Evolutionary conservation across 352 stramenopile species (phyloP).

Genomic region (Phytophthora citrophthora): DNA sequence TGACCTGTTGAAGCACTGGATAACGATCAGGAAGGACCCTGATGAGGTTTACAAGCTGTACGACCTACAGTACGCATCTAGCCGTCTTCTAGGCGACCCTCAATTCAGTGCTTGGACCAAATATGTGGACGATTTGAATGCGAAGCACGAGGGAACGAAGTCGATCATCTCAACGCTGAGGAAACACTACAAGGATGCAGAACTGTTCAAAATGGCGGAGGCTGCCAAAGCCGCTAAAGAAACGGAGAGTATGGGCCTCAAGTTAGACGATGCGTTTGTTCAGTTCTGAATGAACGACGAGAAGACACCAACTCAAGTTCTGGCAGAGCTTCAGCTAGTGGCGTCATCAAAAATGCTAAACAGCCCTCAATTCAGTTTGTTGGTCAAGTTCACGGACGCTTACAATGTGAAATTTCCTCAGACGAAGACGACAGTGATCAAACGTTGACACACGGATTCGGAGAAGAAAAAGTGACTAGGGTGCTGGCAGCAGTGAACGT

Average conservation of each 20-base stretch:
- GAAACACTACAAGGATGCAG: not conserved
- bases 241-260: not conserved
- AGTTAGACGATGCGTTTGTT: not conserved
- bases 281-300: too few species aligned
- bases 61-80: not conserved
- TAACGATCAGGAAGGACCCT: not conserved
- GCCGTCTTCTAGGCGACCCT: not conserved
- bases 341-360: not conserved
- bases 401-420: not conserved
- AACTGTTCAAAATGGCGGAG: constrained; percentile 3
- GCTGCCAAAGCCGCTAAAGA: not conserved
- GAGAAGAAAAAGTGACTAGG: too few species aligned
- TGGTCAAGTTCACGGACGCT: not conserved
- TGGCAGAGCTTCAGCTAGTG: not conserved
- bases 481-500: too few species aligned
- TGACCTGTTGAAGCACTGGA: not conserved
- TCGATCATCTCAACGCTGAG: not conserved
- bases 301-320: not conserved
- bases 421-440: not conserved
- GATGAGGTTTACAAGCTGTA: not conserved
- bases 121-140: not conserved
- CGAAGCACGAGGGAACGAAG: not conserved
- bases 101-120: not conserved
- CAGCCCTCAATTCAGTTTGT: not conserved
- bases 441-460: not conserved